Evolutionary conservation across 2,329 filamentous ascomycete species (phyloP), one percentile per base, ranked within the genome.

Genomic region (Phaeosphaeriaceae sp.): DNA sequence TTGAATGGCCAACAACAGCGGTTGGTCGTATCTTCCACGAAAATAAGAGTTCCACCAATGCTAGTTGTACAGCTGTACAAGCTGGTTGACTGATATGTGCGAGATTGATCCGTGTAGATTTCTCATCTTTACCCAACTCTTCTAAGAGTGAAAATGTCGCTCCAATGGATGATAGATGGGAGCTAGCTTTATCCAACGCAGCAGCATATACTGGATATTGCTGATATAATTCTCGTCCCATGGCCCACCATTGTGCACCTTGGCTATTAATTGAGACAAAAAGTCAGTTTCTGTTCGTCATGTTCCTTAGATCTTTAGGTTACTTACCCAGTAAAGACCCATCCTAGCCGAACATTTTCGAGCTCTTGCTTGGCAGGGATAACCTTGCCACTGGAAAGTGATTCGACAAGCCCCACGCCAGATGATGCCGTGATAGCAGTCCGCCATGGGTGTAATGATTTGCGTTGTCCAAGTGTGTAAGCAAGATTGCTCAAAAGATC

Each of bases 191-290:
- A 23, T 40, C 42, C 23, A 49, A 33, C 3, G 36, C 38, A 3
- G 44, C 50, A 50, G 32, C 46, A 12, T 29, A 68, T 2, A 57
- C 34, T 4, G 23, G 45, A 30, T 57, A 54, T 0, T 33, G n/a
- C 29, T 46, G 17, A 7, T 59, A 48, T 0, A 68, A 50, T 18
- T 62, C 60, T 56, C 43, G 57, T 1, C 67, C 66, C 67, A 70
- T 70, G 8, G 59, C 61, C 54, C 57, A 60, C 68, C 68, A 72
- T 32, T 70, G 67, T 3, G 68, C 67, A 13, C 69, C 69, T 44
- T 72, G 69, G 4, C 39, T 41, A 41, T n/a, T 18, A 12, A 7
- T 18, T n/a, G 26, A 32, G 18, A 3, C 16, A 13, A 18, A 26
- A 3, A 12, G 23, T 40, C 8, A 40, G 37, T 18, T 16, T 15